Conservation (phyloP, 192 early-diverging fungal species). For the Coemansia sp. region DNA sequence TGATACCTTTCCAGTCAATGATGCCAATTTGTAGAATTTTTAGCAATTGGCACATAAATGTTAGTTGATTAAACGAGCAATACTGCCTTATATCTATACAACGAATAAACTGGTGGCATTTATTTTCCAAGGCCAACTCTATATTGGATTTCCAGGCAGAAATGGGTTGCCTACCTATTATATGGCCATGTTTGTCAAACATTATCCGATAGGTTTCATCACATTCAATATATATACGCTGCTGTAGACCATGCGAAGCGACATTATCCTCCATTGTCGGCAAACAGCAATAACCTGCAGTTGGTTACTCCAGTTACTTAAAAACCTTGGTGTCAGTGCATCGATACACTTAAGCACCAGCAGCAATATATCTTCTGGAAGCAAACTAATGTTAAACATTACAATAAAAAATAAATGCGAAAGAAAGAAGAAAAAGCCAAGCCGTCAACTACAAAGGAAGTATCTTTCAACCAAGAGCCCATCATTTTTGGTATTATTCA, state of each 20-base stretch:
- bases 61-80: neutral
- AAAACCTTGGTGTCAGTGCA: neutral
- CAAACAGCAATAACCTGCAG: neutral
- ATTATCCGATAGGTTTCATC: neutral
- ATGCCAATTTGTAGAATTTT: neutral
- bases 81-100: neutral
- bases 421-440: neutral
- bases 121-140: neutral
- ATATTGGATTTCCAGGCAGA: neutral
- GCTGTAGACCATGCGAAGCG: neutral
- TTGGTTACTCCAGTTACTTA: neutral
- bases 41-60: neutral
- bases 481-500: neutral
- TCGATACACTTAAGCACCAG: neutral
- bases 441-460: too few relatives aligned
- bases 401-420: neutral
- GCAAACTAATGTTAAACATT: neutral
- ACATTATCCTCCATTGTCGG: neutral
- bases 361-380: constrained; percentile 1
- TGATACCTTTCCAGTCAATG: neutral
- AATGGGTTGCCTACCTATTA: neutral
- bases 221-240: neutral
- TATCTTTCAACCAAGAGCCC: too few relatives aligned
- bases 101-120: neutral
- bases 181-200: neutral